phyloP scores from a whole-genome alignment of 176 grass and related monocot genomes.

The Echinochloa phyllopogon region DNA sequence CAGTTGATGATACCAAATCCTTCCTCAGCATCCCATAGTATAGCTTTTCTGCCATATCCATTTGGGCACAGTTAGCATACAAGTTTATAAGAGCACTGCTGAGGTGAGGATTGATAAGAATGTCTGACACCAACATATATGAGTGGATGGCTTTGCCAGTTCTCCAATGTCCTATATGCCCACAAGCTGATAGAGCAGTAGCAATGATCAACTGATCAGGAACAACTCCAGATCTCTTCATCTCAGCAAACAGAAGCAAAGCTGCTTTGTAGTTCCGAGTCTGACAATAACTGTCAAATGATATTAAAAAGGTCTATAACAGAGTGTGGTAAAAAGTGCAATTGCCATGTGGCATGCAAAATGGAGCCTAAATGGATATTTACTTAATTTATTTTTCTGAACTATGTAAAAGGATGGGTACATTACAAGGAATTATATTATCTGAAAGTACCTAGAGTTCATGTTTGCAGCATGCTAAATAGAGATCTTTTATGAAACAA shows the following conservation, averaged over 20 bases:
- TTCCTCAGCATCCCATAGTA: constrained; percentile 55
- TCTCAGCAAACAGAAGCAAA: constrained; percentile 67
- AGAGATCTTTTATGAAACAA: constrained; percentile 1
- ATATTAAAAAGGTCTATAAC: constrained; percentile 38
- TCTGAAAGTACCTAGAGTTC: neutral
- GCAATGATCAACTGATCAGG: constrained; percentile 77
- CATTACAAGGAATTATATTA: neutral
- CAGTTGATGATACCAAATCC: constrained; percentile 64
- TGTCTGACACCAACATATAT: constrained; percentile 63
- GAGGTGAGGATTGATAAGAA: constrained; percentile 51
- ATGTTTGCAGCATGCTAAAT: neutral
- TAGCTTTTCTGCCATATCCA: constrained; percentile 68
- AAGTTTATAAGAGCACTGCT: constrained; percentile 74
- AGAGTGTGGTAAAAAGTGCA: constrained; percentile 27
- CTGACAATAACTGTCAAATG: constrained; percentile 74
- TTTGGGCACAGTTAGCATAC: constrained; percentile 67
- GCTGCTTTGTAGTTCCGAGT: constrained; percentile 62
- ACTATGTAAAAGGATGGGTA: neutral
- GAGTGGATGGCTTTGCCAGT: constrained; percentile 65
- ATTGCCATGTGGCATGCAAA: neutral
- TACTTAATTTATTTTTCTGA: neutral
- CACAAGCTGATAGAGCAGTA: constrained; percentile 72
- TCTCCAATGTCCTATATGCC: constrained; percentile 49
- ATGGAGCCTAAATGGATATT: neutral
- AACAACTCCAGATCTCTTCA: constrained; percentile 74